Evolutionary conservation across 768 basidiomycete genomes (phyloP).

Genomic region (Tylopilus subfusipes): DNA sequence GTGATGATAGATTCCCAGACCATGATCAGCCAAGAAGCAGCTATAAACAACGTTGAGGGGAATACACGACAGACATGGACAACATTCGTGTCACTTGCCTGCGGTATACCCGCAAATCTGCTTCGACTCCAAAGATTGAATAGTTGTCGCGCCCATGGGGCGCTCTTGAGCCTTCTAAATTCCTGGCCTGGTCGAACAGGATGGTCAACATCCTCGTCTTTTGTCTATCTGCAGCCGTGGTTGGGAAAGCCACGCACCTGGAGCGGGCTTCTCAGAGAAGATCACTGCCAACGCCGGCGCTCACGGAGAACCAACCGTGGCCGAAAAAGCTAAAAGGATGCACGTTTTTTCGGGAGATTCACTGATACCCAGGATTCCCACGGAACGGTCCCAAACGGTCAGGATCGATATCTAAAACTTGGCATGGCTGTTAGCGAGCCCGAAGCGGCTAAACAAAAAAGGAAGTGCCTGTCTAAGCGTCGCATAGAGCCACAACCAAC

Average conservation of each 20-base stretch:
- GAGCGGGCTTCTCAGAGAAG: background rate
- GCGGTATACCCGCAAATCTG: constrained; percentile 7
- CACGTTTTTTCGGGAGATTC: too few species aligned
- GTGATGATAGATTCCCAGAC: constrained; percentile 22
- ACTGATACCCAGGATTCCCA: too few species aligned
- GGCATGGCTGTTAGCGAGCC: too few species aligned
- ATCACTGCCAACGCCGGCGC: background rate
- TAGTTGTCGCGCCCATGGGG: background rate
- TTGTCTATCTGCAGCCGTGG: too few species aligned
- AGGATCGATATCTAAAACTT: too few species aligned
- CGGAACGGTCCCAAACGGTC: too few species aligned
- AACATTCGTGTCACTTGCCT: background rate
- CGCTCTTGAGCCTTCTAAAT: background rate
- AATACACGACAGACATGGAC: background rate
- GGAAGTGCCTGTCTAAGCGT: too few species aligned
- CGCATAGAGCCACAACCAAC: too few species aligned
- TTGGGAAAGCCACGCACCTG: background rate
- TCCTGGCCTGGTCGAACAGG: background rate
- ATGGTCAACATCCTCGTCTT: background rate
- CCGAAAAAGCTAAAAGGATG: too few species aligned
- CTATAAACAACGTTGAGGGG: background rate
- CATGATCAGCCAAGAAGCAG: constrained; percentile 2
- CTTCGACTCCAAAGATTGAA: background rate
- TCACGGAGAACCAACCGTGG: background rate
- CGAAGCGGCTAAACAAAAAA: too few species aligned